A percentile compares a stretch with the other conserved stretches of the same genome.
Conservation (phyloP, 2,329 filamentous ascomycete species). For the Ramularia endophylla region DNA sequence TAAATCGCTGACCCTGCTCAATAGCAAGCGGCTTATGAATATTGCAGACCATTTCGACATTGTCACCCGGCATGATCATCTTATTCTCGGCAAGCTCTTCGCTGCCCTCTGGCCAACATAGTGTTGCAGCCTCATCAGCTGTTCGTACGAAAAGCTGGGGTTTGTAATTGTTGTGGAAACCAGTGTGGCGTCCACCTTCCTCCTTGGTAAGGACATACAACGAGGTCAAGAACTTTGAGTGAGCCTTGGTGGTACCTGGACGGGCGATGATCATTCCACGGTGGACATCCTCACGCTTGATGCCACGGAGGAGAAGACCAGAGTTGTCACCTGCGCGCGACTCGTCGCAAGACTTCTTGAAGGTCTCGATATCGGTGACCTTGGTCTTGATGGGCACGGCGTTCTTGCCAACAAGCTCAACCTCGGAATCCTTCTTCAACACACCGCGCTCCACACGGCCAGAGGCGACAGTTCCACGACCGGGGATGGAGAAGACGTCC, state of each 20-base stretch:
- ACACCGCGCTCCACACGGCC: conserved; percentile 95
- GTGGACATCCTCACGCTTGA: conserved; percentile 89
- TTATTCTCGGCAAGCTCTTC: conserved; percentile 61
- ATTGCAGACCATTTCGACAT: conserved; percentile 91
- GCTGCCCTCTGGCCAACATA: conserved; percentile 81
- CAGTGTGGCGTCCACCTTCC: conserved; percentile 94
- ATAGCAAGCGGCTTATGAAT: conserved; percentile 81
- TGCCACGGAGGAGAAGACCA: conserved; percentile 87
- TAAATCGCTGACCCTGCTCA: conserved; percentile 92
- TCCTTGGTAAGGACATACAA: conserved; percentile 98
- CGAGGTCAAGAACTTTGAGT: conserved; percentile 88
- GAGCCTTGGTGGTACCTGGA: conserved; percentile 77
- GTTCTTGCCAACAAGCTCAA: conserved; percentile 90
- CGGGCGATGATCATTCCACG: conserved; percentile 92
- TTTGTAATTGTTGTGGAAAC: conserved; percentile 93
- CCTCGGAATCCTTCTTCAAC: conserved; percentile 88
- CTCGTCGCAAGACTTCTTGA: conserved; percentile 99
- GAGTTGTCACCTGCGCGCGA: conserved; percentile 97
- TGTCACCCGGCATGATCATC: conserved; percentile 97
- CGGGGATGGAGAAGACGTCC: conserved; percentile 54
- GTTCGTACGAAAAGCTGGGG: conserved; percentile 96
- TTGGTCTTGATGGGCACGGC: conserved; percentile 87
- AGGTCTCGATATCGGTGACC: conserved; percentile 99
- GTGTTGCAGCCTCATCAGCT: conserved; percentile 66
- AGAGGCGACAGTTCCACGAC: conserved; percentile 93